phyloP scores from a whole-genome alignment of 169 alveolate genomes.

The Blepharisma undulans region DNA sequence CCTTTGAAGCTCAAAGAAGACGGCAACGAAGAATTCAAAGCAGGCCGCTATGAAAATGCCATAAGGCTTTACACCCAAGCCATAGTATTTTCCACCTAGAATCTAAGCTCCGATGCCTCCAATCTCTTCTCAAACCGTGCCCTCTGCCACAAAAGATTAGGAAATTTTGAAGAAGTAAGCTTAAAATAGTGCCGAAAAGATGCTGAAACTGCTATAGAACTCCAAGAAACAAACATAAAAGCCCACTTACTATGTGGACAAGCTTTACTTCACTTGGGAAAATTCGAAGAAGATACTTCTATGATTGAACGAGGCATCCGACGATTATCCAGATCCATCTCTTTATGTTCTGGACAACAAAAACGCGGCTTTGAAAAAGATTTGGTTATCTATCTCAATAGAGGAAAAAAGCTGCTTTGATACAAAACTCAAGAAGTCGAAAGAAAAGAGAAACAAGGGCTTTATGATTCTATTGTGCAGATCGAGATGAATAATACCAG shows the following conservation, averaged over 20 bases:
- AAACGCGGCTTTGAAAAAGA: slow-evolving; percentile 51
- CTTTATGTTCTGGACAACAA: slow-evolving; percentile 48
- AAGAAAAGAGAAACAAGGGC: not conserved
- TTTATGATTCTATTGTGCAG: not conserved
- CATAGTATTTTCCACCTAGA: not conserved
- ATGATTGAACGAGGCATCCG: slow-evolving; percentile 49
- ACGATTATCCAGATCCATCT: slow-evolving; percentile 45
- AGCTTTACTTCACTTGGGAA: slow-evolving; percentile 53
- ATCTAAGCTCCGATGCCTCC: not conserved
- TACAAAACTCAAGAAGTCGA: slow-evolving; percentile 39
- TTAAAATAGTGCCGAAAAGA: slow-evolving; percentile 41
- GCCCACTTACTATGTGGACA: slow-evolving; percentile 54
- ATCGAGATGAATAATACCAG: not conserved
- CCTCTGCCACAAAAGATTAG: not conserved
- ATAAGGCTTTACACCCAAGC: slow-evolving; percentile 37
- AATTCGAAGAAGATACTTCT: not conserved
- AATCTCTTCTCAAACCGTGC: not conserved
- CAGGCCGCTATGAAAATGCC: slow-evolving; percentile 26
- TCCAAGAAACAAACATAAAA: slow-evolving; percentile 51
- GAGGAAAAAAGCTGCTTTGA: slow-evolving; percentile 55
- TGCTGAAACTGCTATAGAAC: slow-evolving; percentile 46
- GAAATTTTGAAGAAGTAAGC: not conserved
- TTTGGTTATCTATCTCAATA: slow-evolving; percentile 14
- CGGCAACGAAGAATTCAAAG: slow-evolving; percentile 36
- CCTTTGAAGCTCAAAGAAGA: slow-evolving; percentile 20